phyloP scores from a whole-genome alignment of 2,329 filamentous ascomycete species.

The Sclerotinia glacialis region DNA sequence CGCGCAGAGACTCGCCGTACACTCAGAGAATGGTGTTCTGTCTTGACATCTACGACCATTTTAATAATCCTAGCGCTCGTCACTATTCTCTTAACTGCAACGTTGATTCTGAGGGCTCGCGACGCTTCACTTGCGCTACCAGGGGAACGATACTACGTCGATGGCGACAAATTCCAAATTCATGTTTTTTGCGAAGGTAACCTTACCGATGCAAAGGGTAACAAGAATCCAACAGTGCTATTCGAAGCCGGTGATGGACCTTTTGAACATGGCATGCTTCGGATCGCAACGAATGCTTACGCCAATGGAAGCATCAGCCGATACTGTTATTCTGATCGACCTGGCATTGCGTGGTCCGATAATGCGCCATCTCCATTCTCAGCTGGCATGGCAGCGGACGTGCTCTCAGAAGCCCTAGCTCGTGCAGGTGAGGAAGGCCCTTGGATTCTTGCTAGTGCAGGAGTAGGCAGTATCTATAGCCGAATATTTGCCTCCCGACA shows the following conservation, averaged over 20 bases:
- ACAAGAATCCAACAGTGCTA: constrained; percentile 71
- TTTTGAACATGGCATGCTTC: constrained; percentile 74
- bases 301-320: constrained; percentile 78
- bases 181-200: constrained; percentile 86
- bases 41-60: constrained; percentile 70
- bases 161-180: constrained; percentile 79
- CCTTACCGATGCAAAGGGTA: constrained; percentile 53
- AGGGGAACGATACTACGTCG: constrained; percentile 76
- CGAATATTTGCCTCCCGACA: constrained; percentile 89
- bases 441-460: constrained; percentile 83
- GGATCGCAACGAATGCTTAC: constrained; percentile 72
- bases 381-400: constrained; percentile 88
- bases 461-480: constrained; percentile 83
- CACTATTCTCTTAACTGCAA: constrained; percentile 72
- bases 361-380: constrained; percentile 91
- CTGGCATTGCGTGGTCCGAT: constrained; percentile 84
- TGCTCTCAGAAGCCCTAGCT: constrained; percentile 80
- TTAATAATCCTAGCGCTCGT: constrained; percentile 67
- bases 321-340: constrained; percentile 95
- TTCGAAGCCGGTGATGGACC: constrained; percentile 81
- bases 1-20: constrained; percentile 81
- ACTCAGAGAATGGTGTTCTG: constrained; percentile 77
- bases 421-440: constrained; percentile 79
- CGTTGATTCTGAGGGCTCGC: constrained; percentile 73
- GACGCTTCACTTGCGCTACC: constrained; percentile 72